Conservation (phyloP, 352 stramenopile genomes). For the Globisporangium takayamanum region DNA sequence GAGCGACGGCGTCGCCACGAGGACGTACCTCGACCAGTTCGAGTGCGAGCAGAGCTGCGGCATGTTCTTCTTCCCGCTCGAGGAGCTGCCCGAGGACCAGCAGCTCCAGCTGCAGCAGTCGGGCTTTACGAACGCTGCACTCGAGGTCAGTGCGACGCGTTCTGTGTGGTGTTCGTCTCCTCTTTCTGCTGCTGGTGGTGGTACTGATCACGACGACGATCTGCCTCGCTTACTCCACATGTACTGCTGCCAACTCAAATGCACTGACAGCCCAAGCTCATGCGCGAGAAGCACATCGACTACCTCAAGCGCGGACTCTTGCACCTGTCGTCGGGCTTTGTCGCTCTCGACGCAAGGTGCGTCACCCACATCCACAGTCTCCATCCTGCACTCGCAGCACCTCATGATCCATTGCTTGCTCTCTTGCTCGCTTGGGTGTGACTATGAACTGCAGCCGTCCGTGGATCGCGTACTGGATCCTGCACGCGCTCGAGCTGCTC, state of each 20-base stretch:
- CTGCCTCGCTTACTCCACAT: not conserved
- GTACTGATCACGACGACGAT: too few species aligned
- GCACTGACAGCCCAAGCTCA: slow-evolving; percentile 41
- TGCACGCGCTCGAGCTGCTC: slow-evolving; percentile 94
- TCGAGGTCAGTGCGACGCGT: slow-evolving; percentile 21
- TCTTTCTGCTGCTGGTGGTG: too few species aligned
- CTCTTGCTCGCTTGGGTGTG: not conserved
- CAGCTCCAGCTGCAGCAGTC: slow-evolving; percentile 80
- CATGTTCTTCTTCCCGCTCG: slow-evolving; percentile 91
- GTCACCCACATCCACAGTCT: not conserved
- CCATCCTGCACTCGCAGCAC: too few species aligned
- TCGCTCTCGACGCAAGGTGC: slow-evolving; percentile 87
- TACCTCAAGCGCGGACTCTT: slow-evolving; percentile 75
- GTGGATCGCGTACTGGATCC: slow-evolving; percentile 98
- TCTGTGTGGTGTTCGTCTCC: not conserved
- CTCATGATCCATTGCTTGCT: not conserved
- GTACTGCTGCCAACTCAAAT: too few species aligned
- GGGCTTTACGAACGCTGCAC: slow-evolving; percentile 67
- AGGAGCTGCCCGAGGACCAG: slow-evolving; percentile 60
- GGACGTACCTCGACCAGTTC: slow-evolving; percentile 67
- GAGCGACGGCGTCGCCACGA: slow-evolving; percentile 42
- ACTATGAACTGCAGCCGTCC: slow-evolving; percentile 61
- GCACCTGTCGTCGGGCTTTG: slow-evolving; percentile 73
- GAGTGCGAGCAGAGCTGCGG: slow-evolving; percentile 87
- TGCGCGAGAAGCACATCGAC: slow-evolving; percentile 77